Evolutionary conservation across 2,329 filamentous ascomycete species (phyloP), one percentile per base, ranked within the genome.

Genomic region (Paecilomyces dactylethromorphus): DNA sequence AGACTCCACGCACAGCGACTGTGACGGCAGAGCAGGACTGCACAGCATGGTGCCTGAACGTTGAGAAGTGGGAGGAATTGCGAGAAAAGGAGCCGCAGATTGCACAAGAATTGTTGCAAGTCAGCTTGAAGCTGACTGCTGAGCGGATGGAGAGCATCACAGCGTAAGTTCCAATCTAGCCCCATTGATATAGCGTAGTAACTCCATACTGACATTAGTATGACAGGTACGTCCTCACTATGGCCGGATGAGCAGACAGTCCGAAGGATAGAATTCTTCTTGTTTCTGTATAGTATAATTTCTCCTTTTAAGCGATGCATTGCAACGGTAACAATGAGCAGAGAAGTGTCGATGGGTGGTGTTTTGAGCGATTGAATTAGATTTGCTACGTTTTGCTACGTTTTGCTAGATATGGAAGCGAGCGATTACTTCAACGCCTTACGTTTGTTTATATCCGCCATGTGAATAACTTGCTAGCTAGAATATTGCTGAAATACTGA

Each of bases 81-180:
- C 90, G 95, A 72, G 79, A 79, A 60, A 81, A 87, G 58, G 84
- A 95, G 66, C 83, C 86, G 0, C 90, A 91, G 49, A 86, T 97
- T 59, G 91, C 91, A 54, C 83, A 85, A 67, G 94, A 99, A 76
- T 70, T 99, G 68, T 74, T 99, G 71, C 87, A 87, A 67, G 87
- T 97, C 55, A 90, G 89, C n/a, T 74, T 99, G 71, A 97, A 96
- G 80, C 76, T 99, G 72, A 97, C 93, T 50, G 95, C 89, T 58
- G 94, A 99, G 82, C 83, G 94, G 65, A 96, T 97, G 91, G 84
- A 85, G 68, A 82, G 83, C 57, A 85, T 87, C 62, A 87, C 84
- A 24, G 82, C 80, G 72, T 83, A 75, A 71, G 79, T 80, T 33
- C 26, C 8, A 45, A 8, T 59, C 45, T 33, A 31, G 0, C 50